Percentiles rank a stretch among this genome's conserved stretches.
These are phyloP conservation scores for Cyberlindnera veronae DNA, from an alignment of 805 yeast genomes.

Conservation along the genomic window DNA sequence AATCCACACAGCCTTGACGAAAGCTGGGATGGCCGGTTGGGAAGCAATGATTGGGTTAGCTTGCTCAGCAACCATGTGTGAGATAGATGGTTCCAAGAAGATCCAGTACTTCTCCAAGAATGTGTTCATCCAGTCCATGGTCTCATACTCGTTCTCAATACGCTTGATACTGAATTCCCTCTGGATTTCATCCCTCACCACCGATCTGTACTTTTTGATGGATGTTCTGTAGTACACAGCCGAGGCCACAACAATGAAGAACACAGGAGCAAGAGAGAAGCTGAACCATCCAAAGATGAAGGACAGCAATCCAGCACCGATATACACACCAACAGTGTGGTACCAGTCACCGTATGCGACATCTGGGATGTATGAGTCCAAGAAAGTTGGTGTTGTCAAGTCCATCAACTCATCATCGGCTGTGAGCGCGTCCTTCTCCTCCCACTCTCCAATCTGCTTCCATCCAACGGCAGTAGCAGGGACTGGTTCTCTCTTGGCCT, in stretches of 20 bases:
- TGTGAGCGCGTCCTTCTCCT: slow-evolving; percentile 59
- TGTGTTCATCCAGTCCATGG: slow-evolving; percentile 93
- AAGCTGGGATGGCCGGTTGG: slow-evolving; percentile 74
- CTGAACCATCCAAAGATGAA: slow-evolving; percentile 77
- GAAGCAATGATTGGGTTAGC: slow-evolving; percentile 81
- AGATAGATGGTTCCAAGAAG: slow-evolving; percentile 81
- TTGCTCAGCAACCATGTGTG: slow-evolving; percentile 81
- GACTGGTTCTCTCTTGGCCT: slow-evolving; percentile 42
- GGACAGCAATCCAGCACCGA: slow-evolving; percentile 65
- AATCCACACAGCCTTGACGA: slow-evolving; percentile 79
- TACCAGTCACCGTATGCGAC: slow-evolving; percentile 92
- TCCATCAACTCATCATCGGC: slow-evolving; percentile 71
- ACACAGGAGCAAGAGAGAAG: slow-evolving; percentile 77
- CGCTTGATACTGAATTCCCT: slow-evolving; percentile 78
- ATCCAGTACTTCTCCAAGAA: slow-evolving; percentile 91
- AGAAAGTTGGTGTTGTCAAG: slow-evolving; percentile 64
- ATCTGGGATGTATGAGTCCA: slow-evolving; percentile 76
- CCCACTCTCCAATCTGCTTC: slow-evolving; percentile 92
- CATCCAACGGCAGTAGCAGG: slow-evolving; percentile 82
- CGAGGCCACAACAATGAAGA: slow-evolving; percentile 60
- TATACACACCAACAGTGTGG: slow-evolving; percentile 74
- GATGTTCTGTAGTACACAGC: slow-evolving; percentile 79
- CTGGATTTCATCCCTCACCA: slow-evolving; percentile 75
- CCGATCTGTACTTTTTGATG: slow-evolving; percentile 71
- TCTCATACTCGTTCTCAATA: slow-evolving; percentile 85